phyloP scores from a whole-genome alignment of 495 filamentous ascomycete genomes.

The Xylaria cubensis region DNA sequence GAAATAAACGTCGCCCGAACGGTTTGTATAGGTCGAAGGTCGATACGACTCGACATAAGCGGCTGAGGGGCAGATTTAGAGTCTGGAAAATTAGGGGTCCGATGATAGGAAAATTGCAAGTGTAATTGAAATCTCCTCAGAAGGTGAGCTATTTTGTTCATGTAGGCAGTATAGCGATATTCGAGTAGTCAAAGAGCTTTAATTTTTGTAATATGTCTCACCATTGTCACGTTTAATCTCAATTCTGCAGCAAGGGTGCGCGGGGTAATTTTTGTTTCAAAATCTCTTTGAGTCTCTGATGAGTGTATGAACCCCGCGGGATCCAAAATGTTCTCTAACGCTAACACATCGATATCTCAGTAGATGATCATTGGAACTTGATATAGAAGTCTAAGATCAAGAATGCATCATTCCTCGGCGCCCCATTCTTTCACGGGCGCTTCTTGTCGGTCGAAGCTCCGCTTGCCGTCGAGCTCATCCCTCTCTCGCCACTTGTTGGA shows the following conservation, averaged over 20 bases:
- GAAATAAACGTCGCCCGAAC: not conserved
- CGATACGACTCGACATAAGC: not conserved
- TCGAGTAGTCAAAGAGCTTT: not conserved
- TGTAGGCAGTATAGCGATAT: not conserved
- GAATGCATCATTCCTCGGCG: slow-evolving; percentile 1
- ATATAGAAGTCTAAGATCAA: not conserved
- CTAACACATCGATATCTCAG: not conserved
- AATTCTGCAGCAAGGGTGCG: not conserved
- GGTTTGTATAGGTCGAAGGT: not conserved
- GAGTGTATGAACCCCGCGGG: not conserved
- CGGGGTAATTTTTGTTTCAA: not conserved
- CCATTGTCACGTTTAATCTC: not conserved
- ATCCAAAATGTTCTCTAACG: not conserved
- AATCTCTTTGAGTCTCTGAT: not conserved
- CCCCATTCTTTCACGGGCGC: slow-evolving; percentile 8
- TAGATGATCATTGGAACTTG: not conserved
- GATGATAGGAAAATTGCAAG: not conserved
- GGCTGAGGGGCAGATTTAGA: not conserved
- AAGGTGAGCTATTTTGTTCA: not conserved
- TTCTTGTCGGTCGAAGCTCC: slow-evolving; percentile 12
- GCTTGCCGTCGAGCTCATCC: slow-evolving; percentile 26
- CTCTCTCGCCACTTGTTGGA: slow-evolving; percentile 36
- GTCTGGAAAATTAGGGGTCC: not conserved
- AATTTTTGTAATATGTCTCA: not conserved
- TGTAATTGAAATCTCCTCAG: not conserved